Evolutionary conservation across 75 land plant genomes (phyloP), one percentile per base, ranked within the genome.

Genomic region (Adiantum capillusveneris): DNA sequence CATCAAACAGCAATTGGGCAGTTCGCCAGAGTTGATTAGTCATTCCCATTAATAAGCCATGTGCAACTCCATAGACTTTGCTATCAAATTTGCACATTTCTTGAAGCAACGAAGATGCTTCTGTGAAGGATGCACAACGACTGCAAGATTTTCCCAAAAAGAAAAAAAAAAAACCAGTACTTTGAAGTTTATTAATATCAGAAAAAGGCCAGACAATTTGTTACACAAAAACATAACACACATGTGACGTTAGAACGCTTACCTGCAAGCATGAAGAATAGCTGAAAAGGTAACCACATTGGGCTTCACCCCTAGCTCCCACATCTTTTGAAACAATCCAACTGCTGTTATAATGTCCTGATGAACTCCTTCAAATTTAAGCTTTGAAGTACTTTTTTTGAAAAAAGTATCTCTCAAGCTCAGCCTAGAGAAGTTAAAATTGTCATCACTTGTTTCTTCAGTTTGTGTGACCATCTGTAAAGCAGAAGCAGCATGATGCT

Each of bases 211-310:
- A n/a, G n/a, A n/a, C n/a, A n/a, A n/a, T n/a, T n/a, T n/a, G n/a
- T n/a, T n/a, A n/a, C n/a, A n/a, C n/a, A n/a, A n/a, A n/a, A n/a
- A n/a, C n/a, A n/a, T n/a, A n/a, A n/a, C n/a, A n/a, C n/a, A n/a
- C n/a, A n/a, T n/a, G n/a, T n/a, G n/a, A n/a, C n/a, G n/a, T n/a
- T n/a, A n/a, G n/a, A n/a, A 55, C 9, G 12, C 5, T 44, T 57
- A 92, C 97, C 97, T 88, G 98, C 98, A 94, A 61, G 98, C 96
- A 72, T 94, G 90, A 20, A 94, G 55, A 29, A 94, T 94, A 39
- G 96, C 90, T 26, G 96, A 94, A 56, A 94, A 94, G 31, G 96
- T 94, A 7, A 94, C 98, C 20, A 90, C 98, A 74, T 94, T 94
- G 42, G 96, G 96, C 58, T 79, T 86, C 7, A 94, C 73, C 24